Evolutionary conservation across 2,329 filamentous ascomycete species (phyloP).

Genomic region (Gaeumannomyces sp.): DNA sequence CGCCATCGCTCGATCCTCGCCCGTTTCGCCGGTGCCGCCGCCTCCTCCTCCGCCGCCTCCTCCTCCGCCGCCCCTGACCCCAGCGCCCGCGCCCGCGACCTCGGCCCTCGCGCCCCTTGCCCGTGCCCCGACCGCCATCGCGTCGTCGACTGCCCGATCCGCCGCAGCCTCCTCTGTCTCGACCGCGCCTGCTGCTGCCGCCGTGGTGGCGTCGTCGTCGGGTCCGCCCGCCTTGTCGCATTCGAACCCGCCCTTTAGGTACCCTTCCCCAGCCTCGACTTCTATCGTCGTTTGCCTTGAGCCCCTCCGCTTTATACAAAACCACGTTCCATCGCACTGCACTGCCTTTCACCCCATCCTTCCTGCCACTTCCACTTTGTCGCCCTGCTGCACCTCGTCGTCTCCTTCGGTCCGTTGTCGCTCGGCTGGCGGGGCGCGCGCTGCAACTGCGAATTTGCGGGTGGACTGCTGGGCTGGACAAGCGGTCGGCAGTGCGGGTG

Average conservation of each 20-base stretch:
- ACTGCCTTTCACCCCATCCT: no score
- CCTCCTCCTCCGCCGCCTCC: constrained; percentile 4
- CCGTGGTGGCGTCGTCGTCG: background rate
- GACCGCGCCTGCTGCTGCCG: background rate
- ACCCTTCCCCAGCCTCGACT: constrained; percentile 1
- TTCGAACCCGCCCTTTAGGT: background rate
- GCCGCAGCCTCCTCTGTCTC: background rate
- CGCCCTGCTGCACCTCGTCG: background rate
- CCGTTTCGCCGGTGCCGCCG: constrained; percentile 6
- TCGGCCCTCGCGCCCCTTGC: no score
- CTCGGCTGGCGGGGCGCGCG: background rate
- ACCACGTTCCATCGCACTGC: background rate
- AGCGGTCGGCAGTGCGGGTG: background rate
- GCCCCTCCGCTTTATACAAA: background rate
- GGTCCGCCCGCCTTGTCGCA: background rate
- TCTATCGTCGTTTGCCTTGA: background rate
- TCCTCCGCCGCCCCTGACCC: constrained; percentile 6
- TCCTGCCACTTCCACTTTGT: background rate
- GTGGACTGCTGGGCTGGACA: background rate
- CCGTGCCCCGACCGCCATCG: background rate
- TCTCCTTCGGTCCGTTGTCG: background rate
- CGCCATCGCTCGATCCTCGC: background rate
- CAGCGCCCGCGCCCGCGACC: background rate
- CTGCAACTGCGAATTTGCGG: background rate
- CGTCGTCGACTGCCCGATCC: background rate